Evolutionary conservation across 2,329 filamentous ascomycete genomes (phyloP).

Genomic region (Cladosporium velox): DNA sequence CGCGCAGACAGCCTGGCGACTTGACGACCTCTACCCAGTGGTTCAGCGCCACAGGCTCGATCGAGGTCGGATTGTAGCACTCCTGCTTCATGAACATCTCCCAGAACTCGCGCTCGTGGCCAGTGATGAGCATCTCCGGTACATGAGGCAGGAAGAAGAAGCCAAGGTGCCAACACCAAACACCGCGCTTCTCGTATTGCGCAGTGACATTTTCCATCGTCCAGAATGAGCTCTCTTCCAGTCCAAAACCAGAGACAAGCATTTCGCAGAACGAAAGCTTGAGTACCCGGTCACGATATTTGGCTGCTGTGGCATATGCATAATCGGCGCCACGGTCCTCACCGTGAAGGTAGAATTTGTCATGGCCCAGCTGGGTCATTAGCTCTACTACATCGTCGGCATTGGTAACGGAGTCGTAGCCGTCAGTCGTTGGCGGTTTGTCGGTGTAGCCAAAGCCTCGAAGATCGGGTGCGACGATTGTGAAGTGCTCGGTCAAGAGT

Average conservation of each 20-base stretch:
- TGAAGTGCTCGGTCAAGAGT: constrained; percentile 40
- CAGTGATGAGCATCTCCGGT: constrained; percentile 44
- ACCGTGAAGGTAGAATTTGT: constrained; percentile 40
- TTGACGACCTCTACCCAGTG: constrained; percentile 39
- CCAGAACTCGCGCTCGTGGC: constrained; percentile 44
- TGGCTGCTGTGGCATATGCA: constrained; percentile 39
- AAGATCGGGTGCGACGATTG: constrained; percentile 41
- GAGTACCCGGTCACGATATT: constrained; percentile 37
- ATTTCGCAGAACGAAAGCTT: constrained; percentile 39
- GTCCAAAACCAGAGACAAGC: constrained; percentile 36
- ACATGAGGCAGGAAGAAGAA: constrained; percentile 42
- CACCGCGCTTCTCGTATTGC: constrained; percentile 37
- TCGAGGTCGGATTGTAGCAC: constrained; percentile 42
- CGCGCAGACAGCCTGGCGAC: constrained; percentile 38
- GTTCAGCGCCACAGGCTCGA: constrained; percentile 38
- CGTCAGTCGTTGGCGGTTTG: constrained; percentile 42
- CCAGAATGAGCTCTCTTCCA: constrained; percentile 38
- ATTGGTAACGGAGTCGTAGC: constrained; percentile 42
- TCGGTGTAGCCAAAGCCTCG: constrained; percentile 44
- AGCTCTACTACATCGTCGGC: constrained; percentile 40
- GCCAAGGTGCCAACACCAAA: constrained; percentile 41
- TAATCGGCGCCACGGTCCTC: constrained; percentile 41
- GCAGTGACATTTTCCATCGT: constrained; percentile 37
- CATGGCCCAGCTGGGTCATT: constrained; percentile 39
- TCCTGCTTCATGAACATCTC: constrained; percentile 45